A percentile compares a stretch with the other conserved stretches of the same genome.
Conservation (phyloP, 441 rosid species). For the Codiaeum variegatum region DNA sequence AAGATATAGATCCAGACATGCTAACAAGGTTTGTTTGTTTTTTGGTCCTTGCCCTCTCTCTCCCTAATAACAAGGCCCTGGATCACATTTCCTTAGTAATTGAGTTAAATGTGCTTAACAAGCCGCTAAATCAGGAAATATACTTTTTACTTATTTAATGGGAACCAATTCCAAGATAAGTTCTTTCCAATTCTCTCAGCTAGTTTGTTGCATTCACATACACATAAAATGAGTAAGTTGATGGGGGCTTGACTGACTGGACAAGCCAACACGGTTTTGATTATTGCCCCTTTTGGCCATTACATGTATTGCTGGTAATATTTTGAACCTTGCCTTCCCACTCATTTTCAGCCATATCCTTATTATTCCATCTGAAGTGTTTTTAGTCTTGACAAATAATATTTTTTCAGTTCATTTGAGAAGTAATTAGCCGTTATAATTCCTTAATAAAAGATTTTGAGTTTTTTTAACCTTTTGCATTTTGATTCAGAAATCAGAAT, state of each 20-base stretch:
- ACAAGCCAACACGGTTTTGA: not conserved
- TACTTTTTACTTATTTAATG: not conserved
- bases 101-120: not conserved
- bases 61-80: not conserved
- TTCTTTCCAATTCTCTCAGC: not conserved
- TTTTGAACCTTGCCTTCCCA: not conserved
- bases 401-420: conserved; percentile 1
- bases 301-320: not conserved
- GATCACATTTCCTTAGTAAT: not conserved
- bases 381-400: not conserved
- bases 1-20: conserved; percentile 78
- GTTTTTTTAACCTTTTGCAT: not conserved
- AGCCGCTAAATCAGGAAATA: not conserved
- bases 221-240: not conserved
- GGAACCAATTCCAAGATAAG: not conserved
- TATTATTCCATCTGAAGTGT: not conserved
- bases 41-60: conserved; percentile 8
- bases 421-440: conserved; percentile 6
- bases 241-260: not conserved
- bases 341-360: not conserved
- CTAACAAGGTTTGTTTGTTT: conserved; percentile 70
- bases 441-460: not conserved
- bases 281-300: not conserved
- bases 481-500: not conserved
- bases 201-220: not conserved